phyloP scores from a whole-genome alignment of 768 basidiomycete genomes.

The Rhizopogon vulgaris region DNA sequence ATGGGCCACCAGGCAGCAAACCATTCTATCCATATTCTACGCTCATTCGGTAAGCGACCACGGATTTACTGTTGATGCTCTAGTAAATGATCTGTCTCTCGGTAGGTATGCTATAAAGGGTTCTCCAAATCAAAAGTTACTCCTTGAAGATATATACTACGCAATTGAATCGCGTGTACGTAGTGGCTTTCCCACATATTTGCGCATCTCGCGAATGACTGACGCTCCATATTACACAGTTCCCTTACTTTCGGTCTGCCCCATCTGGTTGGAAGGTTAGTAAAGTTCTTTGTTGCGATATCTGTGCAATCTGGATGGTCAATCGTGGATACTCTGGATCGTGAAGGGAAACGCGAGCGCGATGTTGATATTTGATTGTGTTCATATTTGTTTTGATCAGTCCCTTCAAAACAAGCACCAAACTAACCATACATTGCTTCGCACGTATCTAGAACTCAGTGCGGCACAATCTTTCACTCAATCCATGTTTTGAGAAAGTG shows the following conservation, averaged over 20 bases:
- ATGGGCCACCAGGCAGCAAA: constrained; percentile 84
- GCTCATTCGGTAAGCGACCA: constrained; percentile 66
- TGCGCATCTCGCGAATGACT: constrained; percentile 3
- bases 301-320: not conserved
- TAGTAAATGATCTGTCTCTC: constrained; percentile 5
- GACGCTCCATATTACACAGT: constrained; percentile 37
- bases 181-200: constrained; percentile 10
- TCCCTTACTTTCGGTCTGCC: constrained; percentile 83
- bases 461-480: constrained; percentile 84
- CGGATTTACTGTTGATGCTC: constrained; percentile 1
- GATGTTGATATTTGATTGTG: constrained; percentile 61
- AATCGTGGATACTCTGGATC: constrained; percentile 3
- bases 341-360: constrained; percentile 38
- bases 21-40: constrained; percentile 91
- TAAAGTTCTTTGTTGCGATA: constrained; percentile 3
- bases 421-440: constrained; percentile 13
- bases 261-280: constrained; percentile 91
- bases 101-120: constrained; percentile 86
- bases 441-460: constrained; percentile 66
- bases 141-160: constrained; percentile 88
- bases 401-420: constrained; percentile 23
- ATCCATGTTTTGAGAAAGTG: constrained; percentile 89
- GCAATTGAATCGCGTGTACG: constrained; percentile 83
- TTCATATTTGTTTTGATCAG: constrained; percentile 49
- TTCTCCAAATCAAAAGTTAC: constrained; percentile 78